Percentiles rank a stretch among this genome's conserved stretches.
Conservation (phyloP, 805 yeast species). For the Metschnikowia kofuensis region DNA sequence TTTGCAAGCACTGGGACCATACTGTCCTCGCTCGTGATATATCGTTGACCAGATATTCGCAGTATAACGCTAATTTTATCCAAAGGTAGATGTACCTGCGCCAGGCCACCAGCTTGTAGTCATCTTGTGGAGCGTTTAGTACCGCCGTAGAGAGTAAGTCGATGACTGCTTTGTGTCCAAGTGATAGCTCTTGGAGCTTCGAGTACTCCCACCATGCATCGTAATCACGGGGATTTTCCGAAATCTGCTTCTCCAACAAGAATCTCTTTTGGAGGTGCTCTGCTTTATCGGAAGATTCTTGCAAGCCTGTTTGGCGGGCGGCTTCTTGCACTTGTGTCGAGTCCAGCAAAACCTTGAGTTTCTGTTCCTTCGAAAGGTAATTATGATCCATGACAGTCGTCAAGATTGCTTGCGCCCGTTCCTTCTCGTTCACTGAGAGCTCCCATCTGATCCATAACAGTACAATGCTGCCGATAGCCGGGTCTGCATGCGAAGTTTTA, state of each 20-base stretch:
- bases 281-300: slow-evolving; percentile 21
- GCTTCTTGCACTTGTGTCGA: slow-evolving; percentile 61
- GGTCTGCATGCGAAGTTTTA: slow-evolving; percentile 7
- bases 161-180: slow-evolving; percentile 24
- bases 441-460: slow-evolving; percentile 73
- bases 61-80: slow-evolving; percentile 61
- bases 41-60: slow-evolving; percentile 50
- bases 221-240: slow-evolving; percentile 52
- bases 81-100: slow-evolving; percentile 66
- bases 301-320: neutral
- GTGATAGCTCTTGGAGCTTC: slow-evolving; percentile 43
- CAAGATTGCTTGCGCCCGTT: slow-evolving; percentile 60
- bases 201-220: slow-evolving; percentile 84
- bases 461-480: slow-evolving; percentile 27
- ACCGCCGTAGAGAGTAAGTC: slow-evolving; percentile 47
- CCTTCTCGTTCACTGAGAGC: slow-evolving; percentile 53
- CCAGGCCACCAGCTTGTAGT: slow-evolving; percentile 49
- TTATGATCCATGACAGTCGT: slow-evolving; percentile 43
- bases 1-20: slow-evolving; percentile 48
- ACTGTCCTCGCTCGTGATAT: slow-evolving; percentile 44
- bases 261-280: slow-evolving; percentile 52
- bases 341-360: slow-evolving; percentile 24
- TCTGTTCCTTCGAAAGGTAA: slow-evolving; percentile 10
- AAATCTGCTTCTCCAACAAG: slow-evolving; percentile 50
- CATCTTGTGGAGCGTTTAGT: slow-evolving; percentile 31